phyloP scores from a whole-genome alignment of 2,329 filamentous ascomycete species.

The Podosphaera leucotricha region DNA sequence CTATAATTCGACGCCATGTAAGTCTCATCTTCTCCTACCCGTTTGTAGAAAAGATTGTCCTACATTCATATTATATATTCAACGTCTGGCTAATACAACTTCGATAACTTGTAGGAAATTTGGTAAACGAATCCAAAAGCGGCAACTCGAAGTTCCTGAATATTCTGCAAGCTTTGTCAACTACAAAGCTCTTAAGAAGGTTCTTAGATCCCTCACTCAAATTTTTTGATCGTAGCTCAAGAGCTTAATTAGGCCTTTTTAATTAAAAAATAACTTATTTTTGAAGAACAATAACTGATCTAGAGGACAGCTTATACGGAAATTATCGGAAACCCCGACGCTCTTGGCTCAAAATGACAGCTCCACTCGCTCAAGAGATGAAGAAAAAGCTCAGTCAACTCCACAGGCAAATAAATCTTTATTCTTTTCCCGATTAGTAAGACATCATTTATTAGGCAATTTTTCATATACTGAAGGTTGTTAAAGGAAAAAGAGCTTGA shows the following conservation, averaged over 20 bases:
- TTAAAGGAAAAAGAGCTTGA: conserved; percentile 86
- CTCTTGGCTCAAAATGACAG: conserved; percentile 52
- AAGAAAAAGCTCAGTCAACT: conserved; percentile 71
- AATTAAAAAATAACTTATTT: not conserved
- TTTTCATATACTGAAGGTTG: conserved; percentile 17
- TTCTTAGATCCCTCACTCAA: conserved; percentile 17
- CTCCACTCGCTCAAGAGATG: conserved; percentile 21
- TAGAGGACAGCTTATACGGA: conserved; percentile 73
- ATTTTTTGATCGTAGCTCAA: not conserved
- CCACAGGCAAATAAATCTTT: conserved; percentile 94
- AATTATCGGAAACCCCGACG: conserved; percentile 75
- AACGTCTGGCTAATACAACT: not conserved
- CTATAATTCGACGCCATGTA: too few species aligned
- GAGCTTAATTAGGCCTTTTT: not conserved
- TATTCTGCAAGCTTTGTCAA: conserved; percentile 98
- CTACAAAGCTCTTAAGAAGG: conserved; percentile 98
- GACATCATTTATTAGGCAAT: conserved; percentile 12
- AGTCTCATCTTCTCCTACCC: too few species aligned
- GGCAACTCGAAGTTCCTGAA: conserved; percentile 95
- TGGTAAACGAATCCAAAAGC: conserved; percentile 97
- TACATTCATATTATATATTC: not conserved
- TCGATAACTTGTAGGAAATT: conserved; percentile 56
- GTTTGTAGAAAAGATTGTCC: too few species aligned
- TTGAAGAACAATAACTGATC: not conserved
- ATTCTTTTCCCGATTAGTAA: conserved; percentile 92